These are phyloP conservation scores for Aurinia saxatilis DNA, from an alignment of 345 rosid species.

Conservation along the genomic window DNA sequence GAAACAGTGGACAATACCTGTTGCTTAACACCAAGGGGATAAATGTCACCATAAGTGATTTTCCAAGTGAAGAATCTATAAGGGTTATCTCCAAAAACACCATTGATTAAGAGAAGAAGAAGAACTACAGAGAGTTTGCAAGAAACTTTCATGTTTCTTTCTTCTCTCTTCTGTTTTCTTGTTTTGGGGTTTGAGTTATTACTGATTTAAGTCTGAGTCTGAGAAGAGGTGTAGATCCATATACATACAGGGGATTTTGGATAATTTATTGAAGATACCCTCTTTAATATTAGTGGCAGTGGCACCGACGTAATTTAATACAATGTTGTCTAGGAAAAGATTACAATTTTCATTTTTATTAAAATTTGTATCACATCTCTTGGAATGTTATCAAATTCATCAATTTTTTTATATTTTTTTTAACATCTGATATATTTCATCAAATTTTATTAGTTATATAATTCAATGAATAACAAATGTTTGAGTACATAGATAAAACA, in stretches of 20 bases:
- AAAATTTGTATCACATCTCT: neutral
- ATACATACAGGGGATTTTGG: constrained; percentile 19
- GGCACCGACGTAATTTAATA: constrained; percentile 29
- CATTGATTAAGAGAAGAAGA: constrained; percentile 37
- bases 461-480: neutral
- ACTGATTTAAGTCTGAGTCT: constrained; percentile 3
- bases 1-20: constrained; percentile 35
- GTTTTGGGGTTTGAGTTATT: neutral
- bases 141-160: constrained; percentile 33
- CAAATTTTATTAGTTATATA: neutral
- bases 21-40: constrained; percentile 91
- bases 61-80: constrained; percentile 80
- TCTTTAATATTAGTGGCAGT: constrained; percentile 22
- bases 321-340: neutral
- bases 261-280: constrained; percentile 17
- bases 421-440: too few species aligned
- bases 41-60: constrained; percentile 80
- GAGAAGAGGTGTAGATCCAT: constrained; percentile 26
- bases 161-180: neutral
- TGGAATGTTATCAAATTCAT: neutral
- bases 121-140: constrained; percentile 34
- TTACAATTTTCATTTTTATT: neutral
- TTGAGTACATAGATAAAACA: too few species aligned
- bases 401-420: too few species aligned
- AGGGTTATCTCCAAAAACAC: constrained; percentile 68